Evolutionary conservation across 768 basidiomycete species (phyloP), one percentile per base, ranked within the genome.

Genomic region (Galerina marginata): DNA sequence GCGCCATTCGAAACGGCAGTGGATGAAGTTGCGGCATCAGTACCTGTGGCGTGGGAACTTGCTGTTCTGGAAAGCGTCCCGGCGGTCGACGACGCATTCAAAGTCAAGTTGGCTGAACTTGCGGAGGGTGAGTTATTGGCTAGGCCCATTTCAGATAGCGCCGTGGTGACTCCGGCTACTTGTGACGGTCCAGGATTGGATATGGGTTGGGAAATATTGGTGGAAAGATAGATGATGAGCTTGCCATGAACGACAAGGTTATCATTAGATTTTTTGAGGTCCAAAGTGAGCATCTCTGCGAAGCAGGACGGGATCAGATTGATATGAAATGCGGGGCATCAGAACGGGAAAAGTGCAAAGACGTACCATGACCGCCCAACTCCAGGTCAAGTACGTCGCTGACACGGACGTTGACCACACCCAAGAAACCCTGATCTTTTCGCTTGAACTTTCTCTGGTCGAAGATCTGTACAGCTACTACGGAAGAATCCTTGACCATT

Each of bases 381-480:
- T 96, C 94, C 58, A 99, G 82, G 75, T 99, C 97, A 45, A 98
- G 79, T 23, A 91, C 90, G 75, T 95, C 92, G 72, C 89, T 86
- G 61, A 99, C 93, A 66, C 90, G 86, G 65, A 99, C 85, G 72
- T 99, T 99, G 67, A 99, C 96, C 12, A 99, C 96, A 38, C 97
- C 97, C 55, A 99, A 81, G 76, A 99, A 99, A 2, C 97, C 97
- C 73, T 99, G 97, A 73, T 99, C 97, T 69, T 91, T 89, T 76
- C 92, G 85, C 83, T 99, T 99, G 81, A 99, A 99, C 78, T 99
- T 99, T 75, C 95, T 89, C 76, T 99, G 96, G 77, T 99, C 97
- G 67, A 99, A 99, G 68, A 99, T 97, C 77, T 99, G 97, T 1
- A 99, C 96, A 4, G 95, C 94, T 59, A 99, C 86, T 49, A 99